Evolutionary conservation across 495 filamentous ascomycete genomes (phyloP).

Genomic region (Hypomontagnella submonticulosa): DNA sequence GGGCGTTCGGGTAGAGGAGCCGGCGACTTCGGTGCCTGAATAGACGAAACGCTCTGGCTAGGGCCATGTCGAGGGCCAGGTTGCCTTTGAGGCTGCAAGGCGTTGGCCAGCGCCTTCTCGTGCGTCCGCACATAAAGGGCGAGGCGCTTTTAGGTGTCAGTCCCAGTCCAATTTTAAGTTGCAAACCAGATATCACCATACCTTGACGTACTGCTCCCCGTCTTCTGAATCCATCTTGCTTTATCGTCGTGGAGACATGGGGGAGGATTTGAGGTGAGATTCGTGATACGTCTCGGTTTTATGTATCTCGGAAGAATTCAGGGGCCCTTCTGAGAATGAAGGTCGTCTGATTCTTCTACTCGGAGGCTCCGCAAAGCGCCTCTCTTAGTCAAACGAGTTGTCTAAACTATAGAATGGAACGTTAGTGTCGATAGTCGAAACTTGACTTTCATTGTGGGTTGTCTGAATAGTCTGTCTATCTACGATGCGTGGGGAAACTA

Average conservation of each 20-base stretch:
- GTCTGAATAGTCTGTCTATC: conserved; percentile 19
- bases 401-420: conserved; percentile 23
- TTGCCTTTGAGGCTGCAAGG: conserved; percentile 83
- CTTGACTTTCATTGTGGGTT: conserved; percentile 13
- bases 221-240: conserved; percentile 81
- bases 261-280: conserved; percentile 22
- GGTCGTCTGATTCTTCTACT: conserved; percentile 14
- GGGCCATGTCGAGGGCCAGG: conserved; percentile 70
- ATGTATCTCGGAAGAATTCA: conserved; percentile 23
- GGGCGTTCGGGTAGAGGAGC: conserved; percentile 62
- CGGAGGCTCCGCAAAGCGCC: conserved; percentile 12
- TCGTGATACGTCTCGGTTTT: conserved; percentile 24
- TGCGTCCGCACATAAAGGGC: conserved; percentile 96
- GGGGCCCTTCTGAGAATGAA: conserved; percentile 19
- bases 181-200: conserved; percentile 48
- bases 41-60: conserved; percentile 63
- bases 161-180: neutral
- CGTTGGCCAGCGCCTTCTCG: conserved; percentile 96
- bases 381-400: conserved; percentile 26
- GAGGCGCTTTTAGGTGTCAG: conserved; percentile 72
- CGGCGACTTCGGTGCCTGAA: conserved; percentile 59
- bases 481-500: conserved; percentile 23
- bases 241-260: conserved; percentile 56
- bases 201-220: conserved; percentile 90
- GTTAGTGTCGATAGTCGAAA: conserved; percentile 41